These are phyloP conservation scores for Nematodospora anomalae DNA, from an alignment of 1,139 yeast genomes.

Conservation along the genomic window DNA sequence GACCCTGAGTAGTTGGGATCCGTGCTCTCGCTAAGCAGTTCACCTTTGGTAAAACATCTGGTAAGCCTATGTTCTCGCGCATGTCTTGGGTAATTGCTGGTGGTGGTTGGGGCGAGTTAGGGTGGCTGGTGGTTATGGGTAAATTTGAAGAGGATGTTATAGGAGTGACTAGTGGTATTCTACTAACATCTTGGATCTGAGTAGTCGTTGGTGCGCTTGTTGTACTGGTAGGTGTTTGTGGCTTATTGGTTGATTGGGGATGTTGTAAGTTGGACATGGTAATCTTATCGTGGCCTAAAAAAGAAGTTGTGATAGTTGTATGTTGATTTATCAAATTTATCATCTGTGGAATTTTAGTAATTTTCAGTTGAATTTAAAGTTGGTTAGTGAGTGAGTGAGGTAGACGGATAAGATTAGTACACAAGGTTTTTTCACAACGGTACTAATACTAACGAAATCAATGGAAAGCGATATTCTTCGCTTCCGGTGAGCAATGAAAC, in stretches of 20 bases:
- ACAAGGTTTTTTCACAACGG: too few species aligned
- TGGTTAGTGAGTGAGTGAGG: too few species aligned
- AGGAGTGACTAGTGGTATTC: constrained; percentile 18
- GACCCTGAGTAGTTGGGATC: constrained; percentile 90
- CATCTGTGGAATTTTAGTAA: too few species aligned
- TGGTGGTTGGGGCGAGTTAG: constrained; percentile 14
- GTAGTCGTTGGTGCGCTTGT: constrained; percentile 5
- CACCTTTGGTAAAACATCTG: constrained; percentile 59
- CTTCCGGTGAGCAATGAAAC: not conserved
- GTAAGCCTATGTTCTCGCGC: constrained; percentile 23
- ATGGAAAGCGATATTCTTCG: not conserved
- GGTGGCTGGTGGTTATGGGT: constrained; percentile 6
- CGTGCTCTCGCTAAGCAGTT: constrained; percentile 89
- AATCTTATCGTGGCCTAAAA: not conserved
- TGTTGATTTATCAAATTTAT: not conserved
- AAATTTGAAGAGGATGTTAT: constrained; percentile 11
- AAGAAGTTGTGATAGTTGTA: not conserved
- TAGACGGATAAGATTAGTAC: too few species aligned
- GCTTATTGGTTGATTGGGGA: constrained; percentile 5
- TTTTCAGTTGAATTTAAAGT: too few species aligned
- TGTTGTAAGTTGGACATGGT: constrained; percentile 8
- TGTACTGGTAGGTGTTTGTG: too few species aligned
- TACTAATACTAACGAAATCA: too few species aligned
- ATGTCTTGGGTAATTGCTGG: constrained; percentile 16
- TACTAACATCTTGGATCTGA: constrained; percentile 12